Evolutionary conservation across 2,329 filamentous ascomycete genomes (phyloP), one percentile per base, ranked within the genome.

Genomic region (Cladosporium sp.): DNA sequence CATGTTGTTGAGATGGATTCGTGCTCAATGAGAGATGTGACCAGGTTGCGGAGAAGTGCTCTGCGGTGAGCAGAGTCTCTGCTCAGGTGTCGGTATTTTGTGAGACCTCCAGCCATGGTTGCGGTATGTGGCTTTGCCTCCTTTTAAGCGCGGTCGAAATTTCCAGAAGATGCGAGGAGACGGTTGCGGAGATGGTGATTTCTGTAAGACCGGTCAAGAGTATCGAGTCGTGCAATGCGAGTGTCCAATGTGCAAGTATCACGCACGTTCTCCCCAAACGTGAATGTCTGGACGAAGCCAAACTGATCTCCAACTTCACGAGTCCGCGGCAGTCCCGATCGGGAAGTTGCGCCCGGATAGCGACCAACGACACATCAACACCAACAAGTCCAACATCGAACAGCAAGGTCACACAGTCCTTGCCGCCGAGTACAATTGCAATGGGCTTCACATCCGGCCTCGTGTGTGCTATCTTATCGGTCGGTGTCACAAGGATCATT

Each of bases 1-100:
- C 89, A 97, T 77, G 94, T 96, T 51, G 94, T 99, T 63, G 88
- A 86, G 77, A 99, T 96, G 62, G 90, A 86, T 79, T 99, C 94
- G 75, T 96, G 86, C 75, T 90, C 83, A 77, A 99, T 89, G 65
- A 99, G 88, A 56, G 93, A 94, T 65, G 93, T 96, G 73, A 97
- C 92, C 61, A 99, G 82, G 77, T 97, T 97, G 70, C 94, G 91
- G 65, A 99, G 86, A 66, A 99, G 85, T 54, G 94, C 93, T 78
- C 93, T 85, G 72, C 94, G 85, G 73, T 97, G 94, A 56, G 93
- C 80, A 52, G 91, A 96, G 65, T 85, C 82, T 66, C 94, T 91
- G 76, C 86, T 87, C 61, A 99, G 80, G 75, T 95, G 90, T 66
- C 94, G 88, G 78, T 93, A 96, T 78, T 91, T 95, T 74, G 90